Evolutionary conservation across 2,329 filamentous ascomycete species (phyloP), one percentile per base, ranked within the genome.

Genomic region (Colletotrichum zoysiae): DNA sequence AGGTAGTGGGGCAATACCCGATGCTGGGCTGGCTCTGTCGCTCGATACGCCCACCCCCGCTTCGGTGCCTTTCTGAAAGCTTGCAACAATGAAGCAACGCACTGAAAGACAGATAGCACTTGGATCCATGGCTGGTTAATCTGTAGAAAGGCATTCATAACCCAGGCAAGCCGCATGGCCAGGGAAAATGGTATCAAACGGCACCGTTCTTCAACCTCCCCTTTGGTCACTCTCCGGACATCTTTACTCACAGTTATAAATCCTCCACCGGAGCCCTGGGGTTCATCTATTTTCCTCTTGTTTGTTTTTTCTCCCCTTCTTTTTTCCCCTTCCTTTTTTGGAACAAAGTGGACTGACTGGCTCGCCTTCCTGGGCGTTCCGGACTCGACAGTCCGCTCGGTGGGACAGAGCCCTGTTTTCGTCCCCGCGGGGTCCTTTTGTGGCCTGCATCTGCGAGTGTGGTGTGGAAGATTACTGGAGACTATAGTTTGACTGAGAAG

Each of bases 321-420:
- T 2, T 53, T 33, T 20, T 53, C 23, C 2, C 14, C 23, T 23
- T n/a, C n/a, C 20, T 1, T 11, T 23, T 33, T 33, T 40, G 18
- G 53, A 48, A 48, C 26, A 64, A 30, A 46, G 50, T 50, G 30
- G 20, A 62, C 63, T 67, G 20, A 62, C 63, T 67, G 63, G 57
- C 63, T 67, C 63, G 67, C 11, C 56, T 67, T 69, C 53, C 35
- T 58, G 33, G 33, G 26, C 56, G 26, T 61, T 40, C 42, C 67
- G 50, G 42, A 60, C n/a, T 61, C 48, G 33, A 59, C 67, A 56
- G 48, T 44, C 56, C 50, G 30, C 20, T 35, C 33, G 23, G 61
- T 46, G 55, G 30, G 5, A 44, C 42, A n/a, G 30, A 26, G 26
- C 12, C 14, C 26, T 23, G 35, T 26, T 46, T 18, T 30, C 46